A percentile compares a stretch with the other conserved stretches of the same genome.
Evolutionary conservation across 768 basidiomycete species (phyloP).

Genomic region (Tylopilus cervinicoccineus): DNA sequence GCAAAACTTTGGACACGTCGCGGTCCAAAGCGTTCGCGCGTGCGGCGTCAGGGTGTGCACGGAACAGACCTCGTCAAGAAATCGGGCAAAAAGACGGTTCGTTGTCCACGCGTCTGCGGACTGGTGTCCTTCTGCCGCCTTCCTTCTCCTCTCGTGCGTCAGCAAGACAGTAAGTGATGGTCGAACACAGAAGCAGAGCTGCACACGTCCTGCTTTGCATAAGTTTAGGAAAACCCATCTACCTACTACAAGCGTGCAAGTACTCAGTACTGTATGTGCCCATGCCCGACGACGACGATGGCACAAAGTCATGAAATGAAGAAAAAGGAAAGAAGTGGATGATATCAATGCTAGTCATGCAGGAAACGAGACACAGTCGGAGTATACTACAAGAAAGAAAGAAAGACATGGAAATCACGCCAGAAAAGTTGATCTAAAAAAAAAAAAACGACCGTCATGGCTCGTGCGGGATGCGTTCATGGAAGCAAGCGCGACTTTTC

Average conservation of each 20-base stretch:
- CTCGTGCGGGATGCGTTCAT: constrained; percentile 8
- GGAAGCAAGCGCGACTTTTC: constrained; percentile 26
- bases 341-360: constrained; percentile 7
- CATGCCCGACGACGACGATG: neutral
- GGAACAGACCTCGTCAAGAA: no score
- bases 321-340: neutral
- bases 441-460: neutral
- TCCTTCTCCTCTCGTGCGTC: no score
- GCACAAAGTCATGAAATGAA: neutral
- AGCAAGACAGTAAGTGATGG: neutral
- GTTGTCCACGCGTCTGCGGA: no score
- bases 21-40: no score
- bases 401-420: neutral
- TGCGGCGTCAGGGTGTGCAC: no score
- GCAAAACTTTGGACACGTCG: no score
- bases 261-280: constrained; percentile 12
- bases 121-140: no score
- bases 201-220: constrained; percentile 30
- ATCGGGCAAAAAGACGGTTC: no score
- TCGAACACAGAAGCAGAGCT: constrained; percentile 23
- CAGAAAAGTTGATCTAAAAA: neutral
- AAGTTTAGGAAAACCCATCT: constrained; percentile 3
- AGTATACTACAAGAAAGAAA: neutral
- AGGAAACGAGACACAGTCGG: neutral
- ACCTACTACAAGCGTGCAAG: constrained; percentile 10